Base-by-base conservation (phyloP, 116 monocot species). In the Zostera marina region DNA sequence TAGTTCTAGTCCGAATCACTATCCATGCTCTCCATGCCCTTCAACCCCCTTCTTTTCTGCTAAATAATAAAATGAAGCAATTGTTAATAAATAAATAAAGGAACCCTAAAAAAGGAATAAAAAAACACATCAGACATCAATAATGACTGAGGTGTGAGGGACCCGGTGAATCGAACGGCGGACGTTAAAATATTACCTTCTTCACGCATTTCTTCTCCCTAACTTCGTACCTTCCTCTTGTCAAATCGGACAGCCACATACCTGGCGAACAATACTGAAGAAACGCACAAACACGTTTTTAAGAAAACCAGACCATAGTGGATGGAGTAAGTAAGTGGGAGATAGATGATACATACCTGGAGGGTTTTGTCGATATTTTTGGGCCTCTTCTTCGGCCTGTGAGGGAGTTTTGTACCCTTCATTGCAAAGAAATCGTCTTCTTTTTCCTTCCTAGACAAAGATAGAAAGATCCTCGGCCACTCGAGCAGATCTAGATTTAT, bases 241-340 rank as follows among this genome's bases (percentile, higher is more conserved):
- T 82, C 70, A 88, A 52, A 68, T 83, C 88, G 14, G 88, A 88
- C 1, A 88, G 71, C 88, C 88, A 88, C 83, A 88, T 80, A 69
- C 88, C 88, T 9, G 88, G 88, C 63, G 80, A 88, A 49, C 73
- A 71, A 59, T 75, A 88, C 88, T 88, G 75, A 74, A 69, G 5
- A 26, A 43, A 47, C 19, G 10, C 38, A 48, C 42, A 42, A 16
- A 9, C 0, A 46, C 16, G 25, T 54, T 9, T 11, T 20, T 55
- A 54, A 44, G 14, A 39, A 0, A 26, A 5, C 23, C 8, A 25
- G 4, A 40, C 38, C 13, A 3, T 40, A 20, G 10, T 38, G 57
- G 15, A 40, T 2, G 32, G 24, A 40, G 4, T 48, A 4, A 15
- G 12, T 9, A 48, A 48, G 1, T 9, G 55, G 55, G 21, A 20